Conservation (phyloP, 129 eudicot species). For the Silybum marianum region DNA sequence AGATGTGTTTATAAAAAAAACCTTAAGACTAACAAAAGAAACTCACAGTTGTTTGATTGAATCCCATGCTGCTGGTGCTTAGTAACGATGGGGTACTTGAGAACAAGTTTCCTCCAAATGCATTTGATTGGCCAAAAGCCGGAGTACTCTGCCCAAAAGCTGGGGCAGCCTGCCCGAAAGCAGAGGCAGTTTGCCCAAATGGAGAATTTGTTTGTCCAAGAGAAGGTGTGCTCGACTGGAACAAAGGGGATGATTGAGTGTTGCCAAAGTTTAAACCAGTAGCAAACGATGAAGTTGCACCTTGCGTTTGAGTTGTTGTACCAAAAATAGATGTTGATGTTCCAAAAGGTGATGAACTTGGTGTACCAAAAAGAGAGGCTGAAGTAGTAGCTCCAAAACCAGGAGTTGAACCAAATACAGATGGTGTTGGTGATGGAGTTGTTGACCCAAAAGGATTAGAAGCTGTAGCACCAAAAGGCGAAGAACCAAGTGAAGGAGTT, state of each 20-base stretch:
- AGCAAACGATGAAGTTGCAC: slow-evolving; percentile 54
- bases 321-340: slow-evolving; percentile 67
- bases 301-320: slow-evolving; percentile 59
- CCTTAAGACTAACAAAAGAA: slow-evolving; percentile 9
- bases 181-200: slow-evolving; percentile 68
- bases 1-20: not conserved
- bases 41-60: slow-evolving; percentile 83
- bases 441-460: slow-evolving; percentile 75
- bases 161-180: slow-evolving; percentile 63
- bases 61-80: slow-evolving; percentile 49
- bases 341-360: slow-evolving; percentile 62
- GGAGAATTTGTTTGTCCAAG: slow-evolving; percentile 68
- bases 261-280: slow-evolving; percentile 64
- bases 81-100: slow-evolving; percentile 56
- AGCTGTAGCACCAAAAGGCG: slow-evolving; percentile 58
- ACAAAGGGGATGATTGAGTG: slow-evolving; percentile 76
- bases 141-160: slow-evolving; percentile 66
- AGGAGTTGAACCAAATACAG: slow-evolving; percentile 58
- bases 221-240: slow-evolving; percentile 80
- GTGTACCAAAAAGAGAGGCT: slow-evolving; percentile 60
- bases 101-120: slow-evolving; percentile 65
- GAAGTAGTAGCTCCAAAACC: slow-evolving; percentile 57
- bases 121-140: slow-evolving; percentile 65
- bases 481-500: slow-evolving; percentile 63
- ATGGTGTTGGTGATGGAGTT: slow-evolving; percentile 57